Base-by-base conservation (phyloP, 495 filamentous ascomycete genomes). In the Podospora tetraspora region DNA sequence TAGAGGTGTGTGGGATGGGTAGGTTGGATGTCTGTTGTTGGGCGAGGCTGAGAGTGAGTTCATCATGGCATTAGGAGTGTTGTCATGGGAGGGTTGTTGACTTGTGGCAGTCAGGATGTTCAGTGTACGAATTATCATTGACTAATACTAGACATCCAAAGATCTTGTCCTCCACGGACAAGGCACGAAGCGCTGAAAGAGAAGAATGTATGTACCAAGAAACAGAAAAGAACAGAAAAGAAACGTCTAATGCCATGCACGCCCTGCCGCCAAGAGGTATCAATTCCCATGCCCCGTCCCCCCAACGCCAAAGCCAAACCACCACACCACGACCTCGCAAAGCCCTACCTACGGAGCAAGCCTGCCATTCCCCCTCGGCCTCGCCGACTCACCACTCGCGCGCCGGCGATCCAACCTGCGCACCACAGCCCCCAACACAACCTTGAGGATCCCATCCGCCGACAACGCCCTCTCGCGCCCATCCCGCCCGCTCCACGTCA, bases 371-470 rank as follows among this genome's bases (percentile, higher is more conserved):
- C 59, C 23, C 19, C 60, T 11, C 24, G 61, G 57, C 43, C 67
- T 37, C 29, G 62, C 61, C 57, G 72, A 69, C 69, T 70, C 68
- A 1, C 70, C 70, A 24, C 67, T 66, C 25, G 68, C 1, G 23
- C 52, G 30, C 63, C 67, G 62, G 24, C 86, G 81, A 75, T 92
- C 90, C 29, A 90, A 74, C 66, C 85, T 76, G 69, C 82, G 81
- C 72, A 90, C 84, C 16, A 94, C 90, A 12, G 89, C 87, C 8
- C 93, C 93, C 19, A 97, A 80, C 2, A 96, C 92, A 63, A 85
- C 85, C 79, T 97, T 98, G 66, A 98, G 76, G 66, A 98, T 90
- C 0, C 86, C 89, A 4, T 94, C 88, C 1, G 76, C 81, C 12
- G 76, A 73, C 58, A 86, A 68, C 63, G 69, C 69, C 66, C 70